phyloP scores from a whole-genome alignment of 371 early-diverging fungal species.

The Mortierella sp. region DNA sequence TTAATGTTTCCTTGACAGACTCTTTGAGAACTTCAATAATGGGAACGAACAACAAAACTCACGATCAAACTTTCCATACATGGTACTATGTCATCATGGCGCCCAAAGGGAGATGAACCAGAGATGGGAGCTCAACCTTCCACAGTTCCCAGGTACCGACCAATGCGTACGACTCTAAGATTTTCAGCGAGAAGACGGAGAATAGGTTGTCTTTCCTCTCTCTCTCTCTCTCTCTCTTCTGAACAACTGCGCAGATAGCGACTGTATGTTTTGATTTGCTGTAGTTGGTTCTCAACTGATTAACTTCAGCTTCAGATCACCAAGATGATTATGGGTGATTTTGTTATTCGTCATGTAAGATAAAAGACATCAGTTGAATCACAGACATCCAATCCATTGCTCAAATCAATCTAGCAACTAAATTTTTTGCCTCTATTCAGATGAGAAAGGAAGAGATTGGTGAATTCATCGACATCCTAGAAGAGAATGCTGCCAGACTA shows the following conservation, averaged over 20 bases:
- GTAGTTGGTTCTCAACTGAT: no score
- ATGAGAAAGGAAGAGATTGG: conserved; percentile 22
- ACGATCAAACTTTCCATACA: background rate
- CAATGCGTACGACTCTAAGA: conserved; percentile 58
- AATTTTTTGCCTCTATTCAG: conserved; percentile 3
- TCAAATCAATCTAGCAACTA: no score
- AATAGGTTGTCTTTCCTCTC: no score
- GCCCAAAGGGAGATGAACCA: conserved; percentile 60
- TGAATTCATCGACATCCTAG: conserved; percentile 26
- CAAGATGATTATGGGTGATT: conserved; percentile 24
- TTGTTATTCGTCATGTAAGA: conserved; percentile 31
- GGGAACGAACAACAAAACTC: background rate
- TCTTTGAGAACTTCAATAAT: background rate
- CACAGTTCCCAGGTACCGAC: conserved; percentile 71
- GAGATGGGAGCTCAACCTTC: conserved; percentile 71
- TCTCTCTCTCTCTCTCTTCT: no score
- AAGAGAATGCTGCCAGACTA: conserved; percentile 23
- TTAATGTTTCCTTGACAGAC: background rate
- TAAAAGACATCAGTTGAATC: background rate
- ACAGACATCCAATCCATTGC: no score
- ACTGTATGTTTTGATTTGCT: no score
- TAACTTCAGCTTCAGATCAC: no score
- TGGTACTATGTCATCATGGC: background rate
- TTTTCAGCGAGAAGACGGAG: no score
- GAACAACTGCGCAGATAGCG: no score